Percentiles rank a stretch among this genome's conserved stretches.
phyloP scores from a whole-genome alignment of 2,329 filamentous ascomycete species.

The Xylaria sp. region DNA sequence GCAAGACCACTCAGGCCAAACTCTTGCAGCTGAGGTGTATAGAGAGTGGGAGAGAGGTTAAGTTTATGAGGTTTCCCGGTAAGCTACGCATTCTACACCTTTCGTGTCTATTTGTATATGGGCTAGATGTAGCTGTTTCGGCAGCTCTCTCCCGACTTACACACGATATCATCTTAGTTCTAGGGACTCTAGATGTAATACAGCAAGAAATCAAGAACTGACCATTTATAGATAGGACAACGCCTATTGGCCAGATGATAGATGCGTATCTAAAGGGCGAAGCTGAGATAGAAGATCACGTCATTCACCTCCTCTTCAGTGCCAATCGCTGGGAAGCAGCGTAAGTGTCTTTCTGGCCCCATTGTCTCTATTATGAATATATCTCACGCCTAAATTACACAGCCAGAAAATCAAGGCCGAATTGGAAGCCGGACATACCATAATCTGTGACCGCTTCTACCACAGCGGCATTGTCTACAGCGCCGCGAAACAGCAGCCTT shows the following conservation, averaged over 20 bases:
- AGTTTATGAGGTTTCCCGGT: conserved; percentile 69
- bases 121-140: neutral
- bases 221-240: conserved; percentile 73
- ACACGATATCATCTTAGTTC: too few species aligned
- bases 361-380: neutral
- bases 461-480: conserved; percentile 95
- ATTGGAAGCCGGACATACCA: conserved; percentile 73
- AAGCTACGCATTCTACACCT: conserved; percentile 39
- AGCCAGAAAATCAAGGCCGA: conserved; percentile 64
- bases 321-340: conserved; percentile 88
- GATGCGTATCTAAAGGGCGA: conserved; percentile 81
- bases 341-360: conserved; percentile 52
- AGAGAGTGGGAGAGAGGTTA: conserved; percentile 60
- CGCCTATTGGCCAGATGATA: conserved; percentile 88
- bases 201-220: conserved; percentile 3
- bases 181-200: too few species aligned
- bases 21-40: conserved; percentile 68
- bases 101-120: neutral
- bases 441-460: conserved; percentile 93
- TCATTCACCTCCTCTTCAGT: conserved; percentile 89
- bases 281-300: conserved; percentile 83
- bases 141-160: too few species aligned
- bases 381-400: conserved; percentile 12
- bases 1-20: conserved; percentile 91
- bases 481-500: conserved; percentile 82